Conservation (phyloP, 495 filamentous ascomycete genomes). For the Aspergillus sclerotioniger region DNA sequence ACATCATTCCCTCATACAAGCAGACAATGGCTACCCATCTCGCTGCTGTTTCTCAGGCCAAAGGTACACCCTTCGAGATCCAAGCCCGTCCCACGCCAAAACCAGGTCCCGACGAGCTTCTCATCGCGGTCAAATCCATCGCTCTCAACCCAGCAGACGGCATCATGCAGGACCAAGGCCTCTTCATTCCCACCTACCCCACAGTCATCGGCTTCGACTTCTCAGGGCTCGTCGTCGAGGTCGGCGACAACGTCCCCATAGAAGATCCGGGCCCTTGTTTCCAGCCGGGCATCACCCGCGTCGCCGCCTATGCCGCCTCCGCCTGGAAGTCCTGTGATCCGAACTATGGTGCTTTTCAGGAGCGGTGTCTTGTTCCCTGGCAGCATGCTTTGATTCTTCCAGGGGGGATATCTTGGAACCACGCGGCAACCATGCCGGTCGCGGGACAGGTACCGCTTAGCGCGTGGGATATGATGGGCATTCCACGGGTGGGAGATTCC, state of each 20-base stretch:
- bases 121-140: constrained; percentile 47
- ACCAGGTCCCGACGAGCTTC: constrained; percentile 46
- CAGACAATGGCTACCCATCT: constrained; percentile 39
- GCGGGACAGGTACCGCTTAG: constrained; percentile 32
- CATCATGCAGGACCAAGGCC: constrained; percentile 36
- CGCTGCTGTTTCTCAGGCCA: constrained; percentile 36
- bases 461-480: constrained; percentile 33
- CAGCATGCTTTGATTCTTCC: constrained; percentile 38
- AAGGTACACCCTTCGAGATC: constrained; percentile 35
- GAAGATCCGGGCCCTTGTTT: constrained; percentile 11
- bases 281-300: constrained; percentile 39
- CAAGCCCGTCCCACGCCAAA: constrained; percentile 37
- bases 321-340: constrained; percentile 36
- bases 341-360: constrained; percentile 50
- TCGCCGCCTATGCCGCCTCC: constrained; percentile 39
- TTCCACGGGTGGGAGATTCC: constrained; percentile 21
- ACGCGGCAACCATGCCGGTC: constrained; percentile 46
- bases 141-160: constrained; percentile 51
- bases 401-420: constrained; percentile 38
- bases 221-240: constrained; percentile 41
- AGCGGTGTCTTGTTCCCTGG: constrained; percentile 39
- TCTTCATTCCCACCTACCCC: constrained; percentile 41
- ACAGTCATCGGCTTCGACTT: constrained; percentile 48
- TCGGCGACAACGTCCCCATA: constrained; percentile 39
- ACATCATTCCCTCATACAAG: background rate